These are phyloP conservation scores for Trametes villosa DNA, from an alignment of 768 basidiomycete species.

Conservation along the genomic window DNA sequence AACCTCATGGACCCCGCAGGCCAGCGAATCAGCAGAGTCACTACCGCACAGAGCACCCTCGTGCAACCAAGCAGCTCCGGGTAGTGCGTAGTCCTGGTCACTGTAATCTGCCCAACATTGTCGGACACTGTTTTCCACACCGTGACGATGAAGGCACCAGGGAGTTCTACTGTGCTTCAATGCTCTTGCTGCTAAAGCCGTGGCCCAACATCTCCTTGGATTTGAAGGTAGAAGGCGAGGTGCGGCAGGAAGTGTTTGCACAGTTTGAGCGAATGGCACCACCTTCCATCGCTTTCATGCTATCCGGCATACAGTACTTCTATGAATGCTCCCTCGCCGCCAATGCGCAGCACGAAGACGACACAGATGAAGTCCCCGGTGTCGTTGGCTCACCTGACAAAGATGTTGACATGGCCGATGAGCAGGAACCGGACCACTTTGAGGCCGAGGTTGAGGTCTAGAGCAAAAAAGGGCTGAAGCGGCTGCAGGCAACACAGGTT, in stretches of 20 bases:
- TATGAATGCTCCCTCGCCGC: constrained; percentile 30
- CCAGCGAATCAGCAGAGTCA: not conserved
- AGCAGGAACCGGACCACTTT: too few relatives aligned
- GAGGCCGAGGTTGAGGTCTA: too few relatives aligned
- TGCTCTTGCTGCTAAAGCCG: constrained; percentile 42
- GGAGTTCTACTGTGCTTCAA: constrained; percentile 41
- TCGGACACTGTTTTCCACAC: constrained; percentile 43
- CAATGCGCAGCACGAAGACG: not conserved
- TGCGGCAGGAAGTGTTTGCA: constrained; percentile 32
- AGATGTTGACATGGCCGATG: not conserved
- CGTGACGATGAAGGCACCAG: constrained; percentile 28
- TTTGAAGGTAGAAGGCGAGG: constrained; percentile 25
- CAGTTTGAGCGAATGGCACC: constrained; percentile 16
- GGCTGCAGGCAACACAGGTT: not conserved
- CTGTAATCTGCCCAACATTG: constrained; percentile 39
- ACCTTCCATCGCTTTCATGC: not conserved
- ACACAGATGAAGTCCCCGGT: too few relatives aligned
- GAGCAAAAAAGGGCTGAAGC: not conserved
- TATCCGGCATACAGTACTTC: constrained; percentile 41
- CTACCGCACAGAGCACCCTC: constrained; percentile 16
- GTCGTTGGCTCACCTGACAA: constrained; percentile 7
- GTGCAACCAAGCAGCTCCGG: constrained; percentile 6
- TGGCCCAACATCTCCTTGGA: constrained; percentile 36
- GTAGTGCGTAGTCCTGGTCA: constrained; percentile 33
- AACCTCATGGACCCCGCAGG: not conserved